These are phyloP conservation scores for Hyaloraphidium curvatum DNA, from an alignment of 192 early-diverging fungal genomes.

Conservation along the genomic window DNA sequence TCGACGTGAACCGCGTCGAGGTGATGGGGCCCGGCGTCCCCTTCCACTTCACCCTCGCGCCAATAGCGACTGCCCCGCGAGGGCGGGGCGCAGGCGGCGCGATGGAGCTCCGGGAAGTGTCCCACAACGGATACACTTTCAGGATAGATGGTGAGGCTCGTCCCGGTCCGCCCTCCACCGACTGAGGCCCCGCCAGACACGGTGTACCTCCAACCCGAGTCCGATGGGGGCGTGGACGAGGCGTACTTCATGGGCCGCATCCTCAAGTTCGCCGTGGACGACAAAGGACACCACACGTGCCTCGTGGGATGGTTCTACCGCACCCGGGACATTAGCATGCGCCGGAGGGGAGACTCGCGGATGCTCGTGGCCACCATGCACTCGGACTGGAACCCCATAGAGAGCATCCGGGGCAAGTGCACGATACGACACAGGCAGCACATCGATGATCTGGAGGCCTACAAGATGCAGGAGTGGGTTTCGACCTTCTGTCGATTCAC, in stretches of 20 bases:
- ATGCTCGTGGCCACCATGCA: conserved; percentile 73
- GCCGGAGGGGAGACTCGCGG: conserved; percentile 42
- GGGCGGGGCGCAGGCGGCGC: too few relatives aligned
- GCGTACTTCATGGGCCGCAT: not conserved
- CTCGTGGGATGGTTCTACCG: conserved; percentile 46
- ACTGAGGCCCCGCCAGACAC: not conserved
- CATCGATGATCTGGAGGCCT: conserved; percentile 38
- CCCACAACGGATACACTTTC: too few relatives aligned
- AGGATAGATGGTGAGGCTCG: too few relatives aligned
- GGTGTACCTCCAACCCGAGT: not conserved
- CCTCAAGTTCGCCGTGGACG: not conserved
- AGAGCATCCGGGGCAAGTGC: conserved; percentile 65
- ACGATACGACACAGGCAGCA: conserved; percentile 43
- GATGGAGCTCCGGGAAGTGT: too few relatives aligned
- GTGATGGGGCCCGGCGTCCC: too few relatives aligned
- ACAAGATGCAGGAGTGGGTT: conserved; percentile 28
- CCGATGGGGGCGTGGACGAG: not conserved
- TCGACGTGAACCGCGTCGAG: too few relatives aligned
- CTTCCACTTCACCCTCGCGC: too few relatives aligned
- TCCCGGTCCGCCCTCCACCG: too few relatives aligned
- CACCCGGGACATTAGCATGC: conserved; percentile 47
- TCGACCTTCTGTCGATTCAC: too few relatives aligned
- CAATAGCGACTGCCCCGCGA: too few relatives aligned
- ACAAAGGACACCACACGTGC: not conserved
- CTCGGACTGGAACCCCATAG: conserved; percentile 62